Evolutionary conservation across 2,329 filamentous ascomycete species (phyloP), one percentile per base, ranked within the genome.

Genomic region (Exophiala oligosperma): DNA sequence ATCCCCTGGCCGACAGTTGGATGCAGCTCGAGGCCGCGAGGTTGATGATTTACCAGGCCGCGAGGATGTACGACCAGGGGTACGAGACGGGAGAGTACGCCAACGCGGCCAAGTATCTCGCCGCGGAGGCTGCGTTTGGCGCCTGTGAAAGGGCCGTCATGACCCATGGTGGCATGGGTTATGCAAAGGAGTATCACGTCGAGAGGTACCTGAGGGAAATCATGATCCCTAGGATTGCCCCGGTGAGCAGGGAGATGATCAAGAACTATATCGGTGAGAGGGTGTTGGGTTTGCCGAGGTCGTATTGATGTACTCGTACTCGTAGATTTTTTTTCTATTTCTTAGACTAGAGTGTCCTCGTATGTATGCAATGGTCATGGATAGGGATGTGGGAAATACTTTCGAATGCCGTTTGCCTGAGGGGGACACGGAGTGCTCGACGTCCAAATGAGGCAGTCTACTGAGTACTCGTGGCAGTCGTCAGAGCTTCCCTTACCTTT

Each of bases 11-110:
- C 0, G 76, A 78, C 52, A 82, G 81, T 0, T 85, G 80, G 60
- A 86, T 86, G 84, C 76, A 80, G 54, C 77, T 86, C 3, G 83
- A 86, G 69, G 83, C 82, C 0, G 83, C 84, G 1, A 84, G 85
- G 62, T 69, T 84, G 44, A 80, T 82, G 0, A 86, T 83, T 0
- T 86, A 86, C 65, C 83, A 86, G 61, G 84, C 84, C 1, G 81
- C 84, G 2, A 72, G 77, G 21, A 71, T 86, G 14, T 86, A 85
- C 64, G 84, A 86, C 68, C 71, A 73, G 2, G 79, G 77, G 48
- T 74, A 83, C 63, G 73, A 76, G 2, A 74, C 79, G 2, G 82
- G 82, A 3, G 75, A 84, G 48, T 81, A 82, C 47, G 78, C 77
- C n/a, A 84, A 85, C 64, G 76, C 74, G 5, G 81, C 80, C 0